Conservation (phyloP, 2,329 filamentous ascomycete species). For the Aspergillus proliferans region DNA sequence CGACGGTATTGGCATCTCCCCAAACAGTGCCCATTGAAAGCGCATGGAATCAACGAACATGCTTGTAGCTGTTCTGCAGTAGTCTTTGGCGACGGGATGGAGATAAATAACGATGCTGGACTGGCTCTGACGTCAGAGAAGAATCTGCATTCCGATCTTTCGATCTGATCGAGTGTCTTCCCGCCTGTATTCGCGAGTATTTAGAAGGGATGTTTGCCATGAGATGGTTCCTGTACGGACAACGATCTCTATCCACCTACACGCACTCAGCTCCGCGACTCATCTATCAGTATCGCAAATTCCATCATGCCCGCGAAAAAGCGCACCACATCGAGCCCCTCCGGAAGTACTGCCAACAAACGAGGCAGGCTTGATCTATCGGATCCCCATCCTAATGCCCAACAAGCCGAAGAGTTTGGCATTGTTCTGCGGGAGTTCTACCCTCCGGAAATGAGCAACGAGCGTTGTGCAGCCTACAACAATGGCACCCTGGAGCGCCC, state of each 20-base stretch:
- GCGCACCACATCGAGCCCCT: slow-evolving; percentile 17
- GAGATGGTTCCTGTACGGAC: too few relatives aligned
- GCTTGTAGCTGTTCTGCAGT: neutral
- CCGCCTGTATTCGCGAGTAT: too few relatives aligned
- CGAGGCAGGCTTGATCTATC: slow-evolving; percentile 11
- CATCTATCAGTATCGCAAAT: neutral
- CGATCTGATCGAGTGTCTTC: slow-evolving; percentile 1
- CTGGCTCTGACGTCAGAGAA: slow-evolving; percentile 11
- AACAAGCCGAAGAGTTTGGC: slow-evolving; percentile 47
- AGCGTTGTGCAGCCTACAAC: slow-evolving; percentile 68
- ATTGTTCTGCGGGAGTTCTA: slow-evolving; percentile 72
- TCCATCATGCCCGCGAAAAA: slow-evolving; percentile 19
- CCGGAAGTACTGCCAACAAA: slow-evolving; percentile 10
- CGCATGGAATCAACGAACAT: neutral
- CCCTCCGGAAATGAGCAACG: slow-evolving; percentile 77
- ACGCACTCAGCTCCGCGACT: neutral
- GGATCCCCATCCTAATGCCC: slow-evolving; percentile 28
- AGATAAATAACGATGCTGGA: neutral
- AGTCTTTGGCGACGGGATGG: too few relatives aligned
- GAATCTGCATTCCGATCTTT: slow-evolving; percentile 11
- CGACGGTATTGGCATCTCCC: too few relatives aligned
- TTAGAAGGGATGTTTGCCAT: too few relatives aligned
- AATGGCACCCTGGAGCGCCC: slow-evolving; percentile 64
- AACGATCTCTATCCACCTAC: too few relatives aligned
- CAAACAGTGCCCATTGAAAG: too few relatives aligned